Evolutionary conservation across 2,329 filamentous ascomycete genomes (phyloP).

Genomic region (Monosporascus cannonballus): DNA sequence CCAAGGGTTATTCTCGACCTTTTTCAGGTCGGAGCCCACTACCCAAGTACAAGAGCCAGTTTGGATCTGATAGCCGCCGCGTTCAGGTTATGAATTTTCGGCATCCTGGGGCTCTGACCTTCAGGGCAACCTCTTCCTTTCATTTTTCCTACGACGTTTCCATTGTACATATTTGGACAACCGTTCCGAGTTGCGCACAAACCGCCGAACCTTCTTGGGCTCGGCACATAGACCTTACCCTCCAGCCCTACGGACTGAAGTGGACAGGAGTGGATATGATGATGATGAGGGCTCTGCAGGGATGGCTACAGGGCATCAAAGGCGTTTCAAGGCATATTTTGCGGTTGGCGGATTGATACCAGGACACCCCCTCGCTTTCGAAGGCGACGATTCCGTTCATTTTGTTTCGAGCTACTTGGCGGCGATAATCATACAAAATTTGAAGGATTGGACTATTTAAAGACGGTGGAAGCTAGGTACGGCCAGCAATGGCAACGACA

Average conservation of each 20-base stretch:
- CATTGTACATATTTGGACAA: constrained; percentile 28
- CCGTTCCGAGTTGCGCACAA: constrained; percentile 2
- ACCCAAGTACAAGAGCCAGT: constrained; percentile 27
- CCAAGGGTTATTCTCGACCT: constrained; percentile 57
- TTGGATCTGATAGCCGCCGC: constrained; percentile 40
- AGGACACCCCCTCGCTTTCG: neutral
- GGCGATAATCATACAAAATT: neutral
- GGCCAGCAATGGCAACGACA: neutral
- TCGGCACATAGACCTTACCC: neutral
- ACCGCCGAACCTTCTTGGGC: neutral
- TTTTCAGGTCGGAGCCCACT: constrained; percentile 40
- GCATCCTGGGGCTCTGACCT: neutral
- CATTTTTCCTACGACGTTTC: constrained; percentile 18
- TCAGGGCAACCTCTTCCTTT: neutral
- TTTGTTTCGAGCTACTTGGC: neutral
- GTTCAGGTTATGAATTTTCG: constrained; percentile 2
- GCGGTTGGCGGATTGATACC: neutral
- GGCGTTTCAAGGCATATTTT: neutral
- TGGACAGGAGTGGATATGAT: neutral
- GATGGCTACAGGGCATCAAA: neutral
- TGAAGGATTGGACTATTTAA: neutral
- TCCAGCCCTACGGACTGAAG: neutral
- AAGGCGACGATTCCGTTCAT: neutral
- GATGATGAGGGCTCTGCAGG: neutral
- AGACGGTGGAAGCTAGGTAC: neutral